Base-by-base conservation (phyloP, 2,329 filamentous ascomycete species). In the Alternaria alternata region DNA sequence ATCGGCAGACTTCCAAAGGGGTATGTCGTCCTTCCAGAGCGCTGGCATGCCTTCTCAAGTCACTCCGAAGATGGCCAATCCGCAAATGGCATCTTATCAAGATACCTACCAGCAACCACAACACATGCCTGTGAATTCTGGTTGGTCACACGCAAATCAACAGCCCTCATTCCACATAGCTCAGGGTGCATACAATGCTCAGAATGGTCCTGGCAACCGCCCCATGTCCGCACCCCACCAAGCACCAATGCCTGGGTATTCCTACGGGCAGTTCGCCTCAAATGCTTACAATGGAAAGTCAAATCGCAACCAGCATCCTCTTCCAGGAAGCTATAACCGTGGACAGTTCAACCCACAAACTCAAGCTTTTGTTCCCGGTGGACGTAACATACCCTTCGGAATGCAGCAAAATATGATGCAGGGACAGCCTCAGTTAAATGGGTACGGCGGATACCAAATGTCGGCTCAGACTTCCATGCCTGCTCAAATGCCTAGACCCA, bases 331-430 rank as follows among this genome's bases (percentile, higher is more conserved):
- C 79, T 96, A 88, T 75, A 92, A 91, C 73, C 86, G 93, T 59
- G 92, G 93, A 70, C 88, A 91, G 12, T 97, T 98, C 81, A 97
- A 97, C 74, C 94, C 94, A 1, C 94, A 96, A 80, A 97, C 92
- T 16, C 92, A 96, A 73, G 91, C 94, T 0, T 97, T 98, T 78
- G 87, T 97, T 24, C 94, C 94, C 2, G 85, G 84, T 52, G 68
- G 71, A 82, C 87, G 62, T 28, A 72, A 72, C 41, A 69, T 68
- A 59, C 70, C 73, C 6, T 78, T 73, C 43, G 67, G 65, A n/a
- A 75, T 75, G 70, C 73, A 71, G 42, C 63, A 70, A 9, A 74
- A 69, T 54, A 75, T 75, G 68, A 59, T 63, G 28, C 69, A 66
- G 34, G 67, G 67, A 44, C 72, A 75, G 8, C 66, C 70, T 28